Percentiles rank a stretch among this genome's conserved stretches.
Conservation (phyloP, 2,329 filamentous ascomycete species). For the Fusarium tupiense region DNA sequence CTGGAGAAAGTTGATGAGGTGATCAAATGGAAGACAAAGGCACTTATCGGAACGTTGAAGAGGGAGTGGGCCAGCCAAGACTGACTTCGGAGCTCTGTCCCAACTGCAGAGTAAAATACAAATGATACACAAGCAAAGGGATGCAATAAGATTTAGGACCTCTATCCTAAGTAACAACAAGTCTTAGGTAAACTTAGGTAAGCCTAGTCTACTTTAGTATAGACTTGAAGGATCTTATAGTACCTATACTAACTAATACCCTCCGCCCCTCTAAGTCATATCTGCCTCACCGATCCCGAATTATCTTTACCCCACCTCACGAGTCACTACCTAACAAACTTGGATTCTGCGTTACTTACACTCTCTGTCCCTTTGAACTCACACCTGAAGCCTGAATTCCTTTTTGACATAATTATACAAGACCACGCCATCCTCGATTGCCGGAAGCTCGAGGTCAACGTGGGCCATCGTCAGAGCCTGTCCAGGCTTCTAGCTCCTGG, state of each 20-base stretch:
- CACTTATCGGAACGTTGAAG: not conserved
- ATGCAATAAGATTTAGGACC: too few relatives aligned
- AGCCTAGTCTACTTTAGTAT: too few relatives aligned
- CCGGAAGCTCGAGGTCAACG: not conserved
- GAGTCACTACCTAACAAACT: too few relatives aligned
- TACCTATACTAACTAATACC: too few relatives aligned
- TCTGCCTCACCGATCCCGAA: too few relatives aligned
- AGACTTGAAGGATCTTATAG: too few relatives aligned
- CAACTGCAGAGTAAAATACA: not conserved
- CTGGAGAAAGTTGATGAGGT: not conserved
- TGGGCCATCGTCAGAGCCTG: not conserved
- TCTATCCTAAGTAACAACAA: too few relatives aligned
- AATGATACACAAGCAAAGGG: not conserved
- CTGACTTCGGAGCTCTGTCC: not conserved
- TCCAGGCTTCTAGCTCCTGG: not conserved
- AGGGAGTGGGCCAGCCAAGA: not conserved
- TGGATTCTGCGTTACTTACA: too few relatives aligned
- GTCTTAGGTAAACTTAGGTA: too few relatives aligned
- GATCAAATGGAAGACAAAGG: constrained; percentile 6
- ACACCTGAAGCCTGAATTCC: not conserved
- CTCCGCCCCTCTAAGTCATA: too few relatives aligned
- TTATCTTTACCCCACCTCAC: too few relatives aligned
- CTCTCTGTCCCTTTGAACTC: not conserved
- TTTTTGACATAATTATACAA: not conserved
- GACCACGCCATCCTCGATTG: not conserved